Percentiles rank a stretch among this genome's conserved stretches.
Evolutionary conservation across 768 basidiomycete species (phyloP).

Genomic region (Lactarius hatsudake): DNA sequence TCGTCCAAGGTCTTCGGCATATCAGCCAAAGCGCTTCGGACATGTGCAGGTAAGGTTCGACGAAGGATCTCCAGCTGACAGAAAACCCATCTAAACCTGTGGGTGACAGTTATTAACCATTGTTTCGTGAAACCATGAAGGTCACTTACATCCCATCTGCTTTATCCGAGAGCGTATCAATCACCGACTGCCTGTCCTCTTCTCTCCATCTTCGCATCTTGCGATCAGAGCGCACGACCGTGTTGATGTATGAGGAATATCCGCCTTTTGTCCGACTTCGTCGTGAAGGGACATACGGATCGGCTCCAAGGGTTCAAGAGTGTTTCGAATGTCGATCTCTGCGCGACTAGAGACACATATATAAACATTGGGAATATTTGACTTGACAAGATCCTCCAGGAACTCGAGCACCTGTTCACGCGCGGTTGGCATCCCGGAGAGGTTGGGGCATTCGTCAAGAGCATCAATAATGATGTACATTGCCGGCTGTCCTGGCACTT

Average conservation of each 20-base stretch:
- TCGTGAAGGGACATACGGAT: not conserved
- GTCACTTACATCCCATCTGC: constrained; percentile 8
- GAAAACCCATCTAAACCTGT: constrained; percentile 10
- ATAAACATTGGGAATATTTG: not conserved
- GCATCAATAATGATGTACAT: constrained; percentile 3
- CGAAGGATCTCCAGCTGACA: constrained; percentile 9
- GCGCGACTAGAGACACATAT: constrained; percentile 10
- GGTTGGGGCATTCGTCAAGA: constrained; percentile 8
- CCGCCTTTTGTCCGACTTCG: not conserved
- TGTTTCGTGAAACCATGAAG: no score
- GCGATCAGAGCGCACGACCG: not conserved
- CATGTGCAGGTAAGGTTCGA: not conserved
- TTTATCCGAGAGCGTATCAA: not conserved
- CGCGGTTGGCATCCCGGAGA: not conserved
- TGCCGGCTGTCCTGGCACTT: not conserved
- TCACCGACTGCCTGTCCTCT: not conserved
- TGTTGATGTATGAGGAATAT: not conserved
- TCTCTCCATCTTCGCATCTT: constrained; percentile 1
- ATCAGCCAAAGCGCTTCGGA: not conserved
- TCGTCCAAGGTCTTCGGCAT: constrained; percentile 6
- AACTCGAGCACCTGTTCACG: constrained; percentile 1
- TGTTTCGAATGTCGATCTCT: constrained; percentile 1
- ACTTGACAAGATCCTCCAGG: not conserved
- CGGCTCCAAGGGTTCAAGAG: not conserved
- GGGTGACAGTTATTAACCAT: not conserved